phyloP scores from a whole-genome alignment of 768 basidiomycete genomes.

The Mycena polygramma region DNA sequence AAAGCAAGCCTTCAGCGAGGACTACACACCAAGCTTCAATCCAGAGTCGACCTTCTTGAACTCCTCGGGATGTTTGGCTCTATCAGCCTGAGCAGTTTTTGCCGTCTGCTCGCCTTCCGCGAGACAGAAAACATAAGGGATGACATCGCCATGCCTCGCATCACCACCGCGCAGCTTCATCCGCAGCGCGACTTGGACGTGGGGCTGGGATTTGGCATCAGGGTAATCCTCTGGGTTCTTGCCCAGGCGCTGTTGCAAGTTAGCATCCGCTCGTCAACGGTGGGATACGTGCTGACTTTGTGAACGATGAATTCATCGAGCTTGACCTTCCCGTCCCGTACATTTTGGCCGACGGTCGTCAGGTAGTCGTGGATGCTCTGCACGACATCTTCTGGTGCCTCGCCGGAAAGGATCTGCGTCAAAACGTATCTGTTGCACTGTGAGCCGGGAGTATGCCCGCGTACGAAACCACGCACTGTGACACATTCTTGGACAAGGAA shows the following conservation, averaged over 20 bases:
- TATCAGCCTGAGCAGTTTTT: constrained; percentile 87
- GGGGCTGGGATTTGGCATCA: constrained; percentile 94
- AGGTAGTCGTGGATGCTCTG: constrained; percentile 95
- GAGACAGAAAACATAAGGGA: constrained; percentile 94
- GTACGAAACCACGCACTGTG: constrained; percentile 72
- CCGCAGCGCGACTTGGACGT: constrained; percentile 94
- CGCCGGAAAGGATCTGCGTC: constrained; percentile 91
- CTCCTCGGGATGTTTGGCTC: constrained; percentile 95
- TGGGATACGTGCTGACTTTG: constrained; percentile 71
- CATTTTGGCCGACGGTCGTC: constrained; percentile 77
- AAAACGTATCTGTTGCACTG: constrained; percentile 79
- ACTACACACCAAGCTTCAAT: constrained; percentile 76
- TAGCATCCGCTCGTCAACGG: neutral
- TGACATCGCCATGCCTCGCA: constrained; percentile 91
- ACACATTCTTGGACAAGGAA: constrained; percentile 90
- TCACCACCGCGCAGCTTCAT: constrained; percentile 88
- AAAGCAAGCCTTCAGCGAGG: neutral
- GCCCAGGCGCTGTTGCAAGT: constrained; percentile 79
- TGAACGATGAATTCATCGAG: constrained; percentile 96
- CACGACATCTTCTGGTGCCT: constrained; percentile 89
- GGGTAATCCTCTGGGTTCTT: constrained; percentile 98
- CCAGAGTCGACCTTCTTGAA: constrained; percentile 75
- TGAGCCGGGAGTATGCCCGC: neutral
- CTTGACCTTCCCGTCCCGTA: constrained; percentile 81
- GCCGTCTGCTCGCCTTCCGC: constrained; percentile 78